Evolutionary conservation across 345 rosid species (phyloP).

Genomic region (Melastoma malabathricum): DNA sequence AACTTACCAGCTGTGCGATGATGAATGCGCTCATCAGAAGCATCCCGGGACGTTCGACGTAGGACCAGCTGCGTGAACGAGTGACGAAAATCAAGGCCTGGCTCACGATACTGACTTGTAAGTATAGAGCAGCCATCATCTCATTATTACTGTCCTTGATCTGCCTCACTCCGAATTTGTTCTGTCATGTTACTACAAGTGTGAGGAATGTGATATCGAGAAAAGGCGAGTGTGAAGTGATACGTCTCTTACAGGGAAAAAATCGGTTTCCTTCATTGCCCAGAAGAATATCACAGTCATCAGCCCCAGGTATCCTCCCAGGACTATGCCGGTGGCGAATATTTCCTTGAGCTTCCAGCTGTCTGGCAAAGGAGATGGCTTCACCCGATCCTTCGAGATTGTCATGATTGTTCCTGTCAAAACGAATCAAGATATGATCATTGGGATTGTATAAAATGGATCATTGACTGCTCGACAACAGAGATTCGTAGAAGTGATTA

Average conservation of each 20-base stretch:
- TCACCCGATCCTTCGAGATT: conserved; percentile 39
- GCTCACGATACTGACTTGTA: conserved; percentile 45
- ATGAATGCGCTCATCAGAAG: conserved; percentile 24
- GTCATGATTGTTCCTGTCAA: conserved; percentile 32
- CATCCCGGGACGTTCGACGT: conserved; percentile 26
- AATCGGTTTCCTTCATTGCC: conserved; percentile 25
- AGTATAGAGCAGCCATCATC: conserved; percentile 33
- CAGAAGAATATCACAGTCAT: conserved; percentile 38
- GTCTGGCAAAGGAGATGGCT: conserved; percentile 37
- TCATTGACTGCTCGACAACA: too few relatives aligned
- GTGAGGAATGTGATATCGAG: too few relatives aligned
- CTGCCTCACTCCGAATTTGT: conserved; percentile 25
- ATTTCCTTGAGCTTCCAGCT: conserved; percentile 38
- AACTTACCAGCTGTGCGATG: conserved; percentile 27
- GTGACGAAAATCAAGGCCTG: conserved; percentile 42
- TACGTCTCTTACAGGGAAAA: conserved; percentile 20
- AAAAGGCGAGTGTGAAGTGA: too few relatives aligned
- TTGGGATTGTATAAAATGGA: too few relatives aligned
- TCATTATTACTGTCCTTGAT: conserved; percentile 13
- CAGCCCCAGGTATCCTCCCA: conserved; percentile 27
- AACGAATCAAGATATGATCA: not conserved
- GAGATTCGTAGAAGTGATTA: too few relatives aligned
- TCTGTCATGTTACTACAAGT: conserved; percentile 8
- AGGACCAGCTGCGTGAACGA: conserved; percentile 40
- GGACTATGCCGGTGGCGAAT: conserved; percentile 33